A percentile compares a stretch with the other conserved stretches of the same genome.
Conservation (phyloP, 129 eudicot species). For the Artemisia annua region DNA sequence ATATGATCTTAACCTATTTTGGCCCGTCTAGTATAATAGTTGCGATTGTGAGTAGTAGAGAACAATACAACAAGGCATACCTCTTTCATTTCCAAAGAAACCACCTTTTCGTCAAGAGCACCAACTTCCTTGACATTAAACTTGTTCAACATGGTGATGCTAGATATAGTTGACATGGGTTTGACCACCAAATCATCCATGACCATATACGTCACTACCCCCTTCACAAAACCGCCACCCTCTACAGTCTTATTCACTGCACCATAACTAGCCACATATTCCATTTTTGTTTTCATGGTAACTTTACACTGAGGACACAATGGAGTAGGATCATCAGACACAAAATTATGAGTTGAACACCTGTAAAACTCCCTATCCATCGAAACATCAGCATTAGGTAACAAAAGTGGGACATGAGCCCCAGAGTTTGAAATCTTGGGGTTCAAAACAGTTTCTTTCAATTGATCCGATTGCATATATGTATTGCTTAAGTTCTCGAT, state of each 20-base stretch:
- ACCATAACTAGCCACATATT: slow-evolving; percentile 17
- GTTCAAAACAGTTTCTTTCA: slow-evolving; percentile 32
- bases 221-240: slow-evolving; percentile 54
- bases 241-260: neutral
- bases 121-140: slow-evolving; percentile 44
- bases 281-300: neutral
- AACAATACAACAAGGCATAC: slow-evolving; percentile 19
- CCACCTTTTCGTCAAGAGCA: slow-evolving; percentile 41
- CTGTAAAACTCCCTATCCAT: slow-evolving; percentile 10
- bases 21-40: too few relatives aligned
- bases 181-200: slow-evolving; percentile 14
- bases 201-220: slow-evolving; percentile 24
- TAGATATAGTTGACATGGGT: slow-evolving; percentile 56
- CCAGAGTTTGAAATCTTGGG: slow-evolving; percentile 21
- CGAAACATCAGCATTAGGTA: neutral
- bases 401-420: slow-evolving; percentile 22
- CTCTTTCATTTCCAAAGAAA: slow-evolving; percentile 43
- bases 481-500: slow-evolving; percentile 24
- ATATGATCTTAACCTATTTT: too few relatives aligned
- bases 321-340: slow-evolving; percentile 26
- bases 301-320: slow-evolving; percentile 18
- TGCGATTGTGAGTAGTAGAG: too few relatives aligned
- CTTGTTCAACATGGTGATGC: slow-evolving; percentile 39
- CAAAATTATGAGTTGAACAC: neutral
- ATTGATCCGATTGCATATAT: slow-evolving; percentile 22